These are phyloP conservation scores for Sphagnum magellanicum DNA, from an alignment of 228 moss, liverwort and hornwort genomes.

Conservation along the genomic window DNA sequence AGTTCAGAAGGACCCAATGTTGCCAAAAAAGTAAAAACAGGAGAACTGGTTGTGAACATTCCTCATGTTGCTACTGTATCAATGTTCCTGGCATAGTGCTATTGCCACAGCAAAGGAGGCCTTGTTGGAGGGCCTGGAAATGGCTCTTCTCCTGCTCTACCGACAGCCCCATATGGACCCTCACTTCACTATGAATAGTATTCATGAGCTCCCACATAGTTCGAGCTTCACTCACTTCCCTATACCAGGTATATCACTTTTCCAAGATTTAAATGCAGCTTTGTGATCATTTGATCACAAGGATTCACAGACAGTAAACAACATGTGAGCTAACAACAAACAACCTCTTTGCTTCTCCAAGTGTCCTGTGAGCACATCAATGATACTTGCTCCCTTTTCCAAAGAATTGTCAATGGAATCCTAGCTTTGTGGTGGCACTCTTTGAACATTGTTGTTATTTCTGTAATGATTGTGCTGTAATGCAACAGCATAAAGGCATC, in stretches of 20 bases:
- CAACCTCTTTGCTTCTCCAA: constrained; percentile 55
- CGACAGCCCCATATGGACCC: constrained; percentile 72
- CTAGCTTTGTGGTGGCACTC: constrained; percentile 62
- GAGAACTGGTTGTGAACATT: constrained; percentile 73
- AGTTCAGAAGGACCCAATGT: constrained; percentile 49
- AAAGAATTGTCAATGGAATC: constrained; percentile 70
- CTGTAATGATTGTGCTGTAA: constrained; percentile 76
- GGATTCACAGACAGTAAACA: constrained; percentile 57
- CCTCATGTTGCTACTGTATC: constrained; percentile 78
- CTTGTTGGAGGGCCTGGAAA: constrained; percentile 65
- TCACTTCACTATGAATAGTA: constrained; percentile 60
- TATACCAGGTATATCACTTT: constrained; percentile 65
- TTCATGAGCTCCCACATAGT: constrained; percentile 74
- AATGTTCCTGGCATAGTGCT: constrained; percentile 86
- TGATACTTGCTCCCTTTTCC: constrained; percentile 73
- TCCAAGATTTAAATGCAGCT: constrained; percentile 59
- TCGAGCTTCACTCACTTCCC: constrained; percentile 56
- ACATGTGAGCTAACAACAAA: constrained; percentile 61
- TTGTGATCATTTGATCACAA: constrained; percentile 1
- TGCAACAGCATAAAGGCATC: not conserved
- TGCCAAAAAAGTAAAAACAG: constrained; percentile 65
- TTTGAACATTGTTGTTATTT: constrained; percentile 82
- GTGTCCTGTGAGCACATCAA: constrained; percentile 68
- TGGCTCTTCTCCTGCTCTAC: constrained; percentile 56
- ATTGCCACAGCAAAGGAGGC: constrained; percentile 69